Evolutionary conservation across 345 rosid species (phyloP).

Genomic region (Alliaria petiolata): DNA sequence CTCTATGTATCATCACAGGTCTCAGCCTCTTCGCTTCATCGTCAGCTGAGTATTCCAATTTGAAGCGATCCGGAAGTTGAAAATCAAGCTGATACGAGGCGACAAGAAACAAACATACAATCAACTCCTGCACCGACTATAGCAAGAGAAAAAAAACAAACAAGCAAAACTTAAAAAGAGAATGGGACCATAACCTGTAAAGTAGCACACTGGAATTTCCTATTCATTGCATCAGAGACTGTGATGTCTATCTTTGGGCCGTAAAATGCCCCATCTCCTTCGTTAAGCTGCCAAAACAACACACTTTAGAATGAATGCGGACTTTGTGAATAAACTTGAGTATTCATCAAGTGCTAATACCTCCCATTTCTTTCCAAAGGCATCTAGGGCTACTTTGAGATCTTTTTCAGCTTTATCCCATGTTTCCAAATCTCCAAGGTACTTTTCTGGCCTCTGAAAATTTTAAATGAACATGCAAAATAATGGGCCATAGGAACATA

Average conservation of each 20-base stretch:
- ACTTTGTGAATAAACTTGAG: neutral
- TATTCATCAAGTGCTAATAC: conserved; percentile 34
- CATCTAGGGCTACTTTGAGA: conserved; percentile 70
- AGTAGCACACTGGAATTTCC: conserved; percentile 96
- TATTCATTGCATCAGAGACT: conserved; percentile 89
- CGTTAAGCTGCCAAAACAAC: conserved; percentile 57
- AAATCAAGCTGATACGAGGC: conserved; percentile 76
- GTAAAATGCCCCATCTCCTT: conserved; percentile 97
- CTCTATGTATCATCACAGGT: conserved; percentile 97
- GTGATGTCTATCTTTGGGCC: conserved; percentile 99
- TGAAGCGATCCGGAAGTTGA: conserved; percentile 83
- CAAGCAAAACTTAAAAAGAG: neutral
- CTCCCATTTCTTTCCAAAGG: conserved; percentile 85
- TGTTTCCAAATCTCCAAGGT: conserved; percentile 66
- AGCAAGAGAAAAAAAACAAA: neutral
- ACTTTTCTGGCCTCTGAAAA: conserved; percentile 91
- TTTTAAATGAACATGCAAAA: conserved; percentile 9
- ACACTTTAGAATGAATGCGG: neutral
- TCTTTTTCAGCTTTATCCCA: conserved; percentile 93
- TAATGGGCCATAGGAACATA: neutral
- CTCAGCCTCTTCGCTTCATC: conserved; percentile 78
- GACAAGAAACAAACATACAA: conserved; percentile 17
- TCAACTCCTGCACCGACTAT: conserved; percentile 13
- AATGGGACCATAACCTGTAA: conserved; percentile 58
- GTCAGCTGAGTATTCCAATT: conserved; percentile 78